Percentiles rank a stretch among this genome's conserved stretches.
These are phyloP conservation scores for Komagataella pseudopastoris DNA, from an alignment of 805 yeast species.

Conservation along the genomic window DNA sequence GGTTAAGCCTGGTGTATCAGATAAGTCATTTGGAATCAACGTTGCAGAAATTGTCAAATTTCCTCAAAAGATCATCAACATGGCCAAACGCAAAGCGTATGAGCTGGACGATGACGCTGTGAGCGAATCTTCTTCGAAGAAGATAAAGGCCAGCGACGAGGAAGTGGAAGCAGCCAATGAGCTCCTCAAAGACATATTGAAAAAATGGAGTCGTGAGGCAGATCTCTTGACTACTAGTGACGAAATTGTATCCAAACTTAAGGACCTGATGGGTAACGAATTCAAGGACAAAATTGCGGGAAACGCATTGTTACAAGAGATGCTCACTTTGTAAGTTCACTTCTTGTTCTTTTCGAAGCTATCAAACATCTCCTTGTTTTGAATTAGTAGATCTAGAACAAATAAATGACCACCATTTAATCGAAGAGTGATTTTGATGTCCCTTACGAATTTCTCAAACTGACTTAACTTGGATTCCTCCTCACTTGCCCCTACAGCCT, in stretches of 20 bases:
- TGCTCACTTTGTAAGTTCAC: neutral
- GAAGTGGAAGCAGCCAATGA: slow-evolving; percentile 45
- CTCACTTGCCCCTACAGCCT: slow-evolving; percentile 7
- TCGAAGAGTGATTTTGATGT: slow-evolving; percentile 26
- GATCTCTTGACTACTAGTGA: slow-evolving; percentile 25
- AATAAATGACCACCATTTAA: slow-evolving; percentile 48
- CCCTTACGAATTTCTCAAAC: slow-evolving; percentile 22
- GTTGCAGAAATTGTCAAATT: slow-evolving; percentile 94
- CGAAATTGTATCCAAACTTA: slow-evolving; percentile 26
- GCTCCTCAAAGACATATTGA: slow-evolving; percentile 32
- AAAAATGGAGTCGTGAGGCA: slow-evolving; percentile 38
- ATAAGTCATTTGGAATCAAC: slow-evolving; percentile 93
- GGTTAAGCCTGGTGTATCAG: slow-evolving; percentile 94
- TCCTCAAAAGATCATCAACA: slow-evolving; percentile 76
- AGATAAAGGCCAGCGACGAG: slow-evolving; percentile 33
- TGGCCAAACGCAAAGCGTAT: slow-evolving; percentile 91
- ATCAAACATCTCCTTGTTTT: slow-evolving; percentile 34
- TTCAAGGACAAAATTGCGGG: slow-evolving; percentile 6
- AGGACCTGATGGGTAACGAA: slow-evolving; percentile 18
- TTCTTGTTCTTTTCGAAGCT: slow-evolving; percentile 19
- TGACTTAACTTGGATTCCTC: slow-evolving; percentile 2
- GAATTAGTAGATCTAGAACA: slow-evolving; percentile 41
- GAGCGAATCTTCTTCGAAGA: slow-evolving; percentile 18
- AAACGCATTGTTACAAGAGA: slow-evolving; percentile 31
- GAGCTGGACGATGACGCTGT: slow-evolving; percentile 60